Evolutionary conservation across 371 early-diverging fungal genomes (phyloP).

Genomic region (Rhizopus arrhizus): DNA sequence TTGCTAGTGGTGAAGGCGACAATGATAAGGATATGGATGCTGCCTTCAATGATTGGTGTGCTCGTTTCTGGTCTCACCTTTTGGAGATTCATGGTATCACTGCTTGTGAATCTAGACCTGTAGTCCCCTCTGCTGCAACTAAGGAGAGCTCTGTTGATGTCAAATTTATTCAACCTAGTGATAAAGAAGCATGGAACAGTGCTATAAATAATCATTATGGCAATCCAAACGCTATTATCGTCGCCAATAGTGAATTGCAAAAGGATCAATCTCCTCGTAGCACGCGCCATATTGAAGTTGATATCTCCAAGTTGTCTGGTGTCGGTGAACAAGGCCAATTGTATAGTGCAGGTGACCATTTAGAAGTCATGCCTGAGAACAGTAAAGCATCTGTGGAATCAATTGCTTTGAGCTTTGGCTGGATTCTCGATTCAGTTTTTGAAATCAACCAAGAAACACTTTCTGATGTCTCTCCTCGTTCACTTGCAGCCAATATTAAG

Average conservation of each 20-base stretch:
- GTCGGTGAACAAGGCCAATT: constrained; percentile 27
- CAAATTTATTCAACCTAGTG: constrained; percentile 30
- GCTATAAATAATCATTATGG: constrained; percentile 35
- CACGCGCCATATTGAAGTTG: constrained; percentile 55
- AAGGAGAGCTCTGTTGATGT: constrained; percentile 23
- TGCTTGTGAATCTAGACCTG: constrained; percentile 33
- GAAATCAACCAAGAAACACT: constrained; percentile 41
- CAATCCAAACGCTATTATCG: constrained; percentile 30
- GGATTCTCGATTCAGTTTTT: constrained; percentile 59
- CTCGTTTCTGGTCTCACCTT: constrained; percentile 47
- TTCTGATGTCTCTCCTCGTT: constrained; percentile 47
- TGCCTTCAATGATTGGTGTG: constrained; percentile 50
- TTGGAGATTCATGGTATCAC: constrained; percentile 37
- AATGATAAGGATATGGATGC: constrained; percentile 59
- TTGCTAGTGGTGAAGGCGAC: constrained; percentile 50
- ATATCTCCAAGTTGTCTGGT: constrained; percentile 32
- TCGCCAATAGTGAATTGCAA: constrained; percentile 40
- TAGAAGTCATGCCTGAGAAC: constrained; percentile 59
- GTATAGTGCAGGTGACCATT: constrained; percentile 60
- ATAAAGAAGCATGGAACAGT: constrained; percentile 34
- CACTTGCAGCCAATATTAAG: constrained; percentile 49
- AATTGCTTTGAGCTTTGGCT: constrained; percentile 49
- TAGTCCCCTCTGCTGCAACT: constrained; percentile 36
- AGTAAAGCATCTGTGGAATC: constrained; percentile 39
- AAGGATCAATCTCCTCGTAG: constrained; percentile 40